Conservation (phyloP, 805 yeast species). For the Candida coleopterorum region DNA sequence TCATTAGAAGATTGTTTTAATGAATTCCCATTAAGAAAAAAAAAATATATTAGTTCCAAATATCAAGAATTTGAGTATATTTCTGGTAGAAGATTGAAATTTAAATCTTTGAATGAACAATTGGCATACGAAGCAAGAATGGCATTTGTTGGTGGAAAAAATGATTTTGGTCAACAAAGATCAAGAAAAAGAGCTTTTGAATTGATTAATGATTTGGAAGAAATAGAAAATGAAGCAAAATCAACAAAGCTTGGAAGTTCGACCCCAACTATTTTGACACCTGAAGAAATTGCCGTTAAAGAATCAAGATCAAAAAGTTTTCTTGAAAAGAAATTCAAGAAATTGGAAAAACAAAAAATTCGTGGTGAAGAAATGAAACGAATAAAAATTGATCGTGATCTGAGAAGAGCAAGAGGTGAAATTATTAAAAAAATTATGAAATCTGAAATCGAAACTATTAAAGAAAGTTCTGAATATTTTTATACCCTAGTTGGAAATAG, state of each 20-base stretch:
- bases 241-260: neutral
- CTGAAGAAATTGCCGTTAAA: constrained; percentile 12
- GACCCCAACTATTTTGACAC: constrained; percentile 9
- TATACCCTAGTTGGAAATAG: constrained; percentile 39
- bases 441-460: constrained; percentile 6
- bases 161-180: constrained; percentile 9
- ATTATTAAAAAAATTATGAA: neutral
- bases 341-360: constrained; percentile 7
- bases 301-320: constrained; percentile 6
- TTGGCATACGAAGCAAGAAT: constrained; percentile 38
- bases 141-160: constrained; percentile 18
- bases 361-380: neutral
- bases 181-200: constrained; percentile 12
- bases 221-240: constrained; percentile 9
- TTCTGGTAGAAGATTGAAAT: constrained; percentile 22
- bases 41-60: constrained; percentile 17
- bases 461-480: constrained; percentile 30
- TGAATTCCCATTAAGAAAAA: constrained; percentile 23
- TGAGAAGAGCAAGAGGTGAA: constrained; percentile 7
- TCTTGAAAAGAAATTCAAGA: constrained; percentile 5
- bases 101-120: constrained; percentile 24
- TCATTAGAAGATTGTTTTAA: constrained; percentile 12
- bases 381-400: constrained; percentile 2
- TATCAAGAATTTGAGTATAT: constrained; percentile 19
- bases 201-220: constrained; percentile 13